These are phyloP conservation scores for Mycosphaerella sp. DNA, from an alignment of 2,329 filamentous ascomycete genomes.

Conservation along the genomic window DNA sequence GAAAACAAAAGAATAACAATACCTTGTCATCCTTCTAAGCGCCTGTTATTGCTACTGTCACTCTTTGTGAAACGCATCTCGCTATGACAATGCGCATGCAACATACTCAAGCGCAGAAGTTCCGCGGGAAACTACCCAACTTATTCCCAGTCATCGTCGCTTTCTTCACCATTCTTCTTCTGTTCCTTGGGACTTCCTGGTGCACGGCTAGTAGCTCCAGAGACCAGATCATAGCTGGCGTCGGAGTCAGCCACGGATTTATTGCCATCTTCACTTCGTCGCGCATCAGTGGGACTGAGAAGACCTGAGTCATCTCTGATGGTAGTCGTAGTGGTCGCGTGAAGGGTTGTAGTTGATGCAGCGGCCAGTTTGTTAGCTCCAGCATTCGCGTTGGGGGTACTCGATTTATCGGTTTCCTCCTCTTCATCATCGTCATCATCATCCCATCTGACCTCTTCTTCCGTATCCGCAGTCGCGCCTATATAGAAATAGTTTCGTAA, in stretches of 20 bases:
- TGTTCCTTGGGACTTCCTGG: conserved; percentile 58
- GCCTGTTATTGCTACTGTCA: too few relatives aligned
- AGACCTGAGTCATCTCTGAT: not conserved
- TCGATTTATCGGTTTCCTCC: conserved; percentile 54
- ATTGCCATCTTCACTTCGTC: conserved; percentile 65
- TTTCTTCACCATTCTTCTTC: conserved; percentile 36
- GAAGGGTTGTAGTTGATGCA: conserved; percentile 29
- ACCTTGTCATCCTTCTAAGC: too few relatives aligned
- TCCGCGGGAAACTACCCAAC: not conserved
- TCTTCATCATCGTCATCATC: conserved; percentile 74
- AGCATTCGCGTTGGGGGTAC: conserved; percentile 30
- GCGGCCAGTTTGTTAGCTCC: conserved; percentile 20
- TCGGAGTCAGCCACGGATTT: conserved; percentile 91
- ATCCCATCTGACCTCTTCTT: conserved; percentile 62
- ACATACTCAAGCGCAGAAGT: too few relatives aligned
- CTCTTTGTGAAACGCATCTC: too few relatives aligned
- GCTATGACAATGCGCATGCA: too few relatives aligned
- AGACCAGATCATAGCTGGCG: conserved; percentile 88
- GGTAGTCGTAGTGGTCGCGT: conserved; percentile 16
- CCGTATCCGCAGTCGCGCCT: conserved; percentile 66
- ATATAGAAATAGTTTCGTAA: conserved; percentile 30
- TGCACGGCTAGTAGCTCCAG: conserved; percentile 67
- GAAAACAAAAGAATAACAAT: too few relatives aligned
- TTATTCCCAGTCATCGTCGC: conserved; percentile 38
- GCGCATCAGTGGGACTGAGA: conserved; percentile 27